Conservation (phyloP, 139 green algal species). For the Coelastrella sp. region DNA sequence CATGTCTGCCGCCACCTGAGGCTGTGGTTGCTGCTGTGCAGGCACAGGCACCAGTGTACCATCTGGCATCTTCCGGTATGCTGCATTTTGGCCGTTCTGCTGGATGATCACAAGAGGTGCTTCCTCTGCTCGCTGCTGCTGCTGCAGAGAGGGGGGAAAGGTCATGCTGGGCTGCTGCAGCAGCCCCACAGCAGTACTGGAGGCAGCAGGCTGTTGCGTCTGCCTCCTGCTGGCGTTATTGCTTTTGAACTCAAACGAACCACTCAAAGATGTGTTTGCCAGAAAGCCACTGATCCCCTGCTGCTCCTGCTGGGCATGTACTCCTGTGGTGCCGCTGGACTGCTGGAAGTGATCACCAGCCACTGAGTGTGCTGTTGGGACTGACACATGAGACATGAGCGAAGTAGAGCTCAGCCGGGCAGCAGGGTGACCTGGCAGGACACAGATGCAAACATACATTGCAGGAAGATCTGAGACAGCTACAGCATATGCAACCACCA, state of each 20-base stretch:
- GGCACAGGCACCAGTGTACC: constrained; percentile 15
- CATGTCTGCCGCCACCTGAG: neutral
- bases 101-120: neutral
- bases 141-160: neutral
- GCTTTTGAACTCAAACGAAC: no score
- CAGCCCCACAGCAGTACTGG: neutral
- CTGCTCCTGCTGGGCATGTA: no score
- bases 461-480: no score
- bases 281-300: no score
- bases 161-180: neutral
- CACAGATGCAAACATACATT: no score
- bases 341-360: no score
- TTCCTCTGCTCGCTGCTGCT: neutral
- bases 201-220: neutral
- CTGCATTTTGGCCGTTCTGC: neutral
- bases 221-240: neutral
- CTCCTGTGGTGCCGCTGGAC: no score
- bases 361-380: no score
- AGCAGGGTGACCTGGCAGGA: no score
- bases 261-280: no score
- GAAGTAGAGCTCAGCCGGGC: no score
- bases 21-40: neutral
- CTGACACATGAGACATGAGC: no score
- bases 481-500: neutral
- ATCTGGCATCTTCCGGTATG: constrained; percentile 10